A percentile compares a stretch with the other conserved stretches of the same genome.
Conservation (phyloP, 768 basidiomycete genomes). For the Boletus subparvulus region DNA sequence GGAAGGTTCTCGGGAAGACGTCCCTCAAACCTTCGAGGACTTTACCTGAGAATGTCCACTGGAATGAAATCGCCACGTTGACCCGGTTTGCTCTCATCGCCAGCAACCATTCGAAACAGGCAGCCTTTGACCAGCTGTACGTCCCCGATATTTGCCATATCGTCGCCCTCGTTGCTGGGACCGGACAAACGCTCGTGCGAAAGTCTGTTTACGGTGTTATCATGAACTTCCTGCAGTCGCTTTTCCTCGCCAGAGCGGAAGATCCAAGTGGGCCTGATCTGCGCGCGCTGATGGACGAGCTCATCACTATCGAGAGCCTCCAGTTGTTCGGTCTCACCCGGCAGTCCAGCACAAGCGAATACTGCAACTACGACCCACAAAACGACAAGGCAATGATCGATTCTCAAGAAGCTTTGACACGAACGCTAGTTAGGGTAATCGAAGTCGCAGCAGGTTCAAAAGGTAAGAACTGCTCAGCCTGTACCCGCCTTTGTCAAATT, state of each 20-base stretch:
- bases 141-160: constrained; percentile 83
- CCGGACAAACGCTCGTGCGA: constrained; percentile 71
- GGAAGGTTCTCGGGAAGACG: constrained; percentile 77
- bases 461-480: constrained; percentile 47
- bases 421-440: constrained; percentile 61
- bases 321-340: constrained; percentile 72
- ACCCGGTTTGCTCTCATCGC: constrained; percentile 73
- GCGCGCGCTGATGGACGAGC: constrained; percentile 60
- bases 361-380: constrained; percentile 52
- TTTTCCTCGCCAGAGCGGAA: constrained; percentile 60
- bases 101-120: constrained; percentile 62
- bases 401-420: constrained; percentile 61
- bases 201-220: constrained; percentile 80
- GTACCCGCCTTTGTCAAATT: not conserved
- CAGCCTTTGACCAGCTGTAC: constrained; percentile 70
- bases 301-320: constrained; percentile 54
- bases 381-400: constrained; percentile 60
- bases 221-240: constrained; percentile 77
- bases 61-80: constrained; percentile 80
- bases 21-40: constrained; percentile 60
- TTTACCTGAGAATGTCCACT: constrained; percentile 69
- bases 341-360: constrained; percentile 66
- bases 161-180: constrained; percentile 72
- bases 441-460: constrained; percentile 63
- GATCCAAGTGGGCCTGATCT: constrained; percentile 61